phyloP scores from a whole-genome alignment of 768 basidiomycete species.

The Mycena rosella region DNA sequence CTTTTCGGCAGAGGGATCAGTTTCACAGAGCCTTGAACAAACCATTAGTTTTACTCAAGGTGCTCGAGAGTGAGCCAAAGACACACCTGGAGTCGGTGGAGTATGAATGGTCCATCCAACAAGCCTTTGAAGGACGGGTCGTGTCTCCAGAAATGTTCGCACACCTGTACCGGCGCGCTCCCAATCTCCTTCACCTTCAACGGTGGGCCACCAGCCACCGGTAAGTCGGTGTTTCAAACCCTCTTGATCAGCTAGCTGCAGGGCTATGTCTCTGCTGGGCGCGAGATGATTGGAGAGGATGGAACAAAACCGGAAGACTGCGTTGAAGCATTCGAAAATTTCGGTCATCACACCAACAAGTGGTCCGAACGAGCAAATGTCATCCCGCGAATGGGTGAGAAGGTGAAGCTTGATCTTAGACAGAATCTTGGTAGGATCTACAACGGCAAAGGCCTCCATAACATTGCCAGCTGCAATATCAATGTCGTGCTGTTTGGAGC shows the following conservation, averaged over 20 bases:
- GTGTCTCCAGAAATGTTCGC: conserved; percentile 8
- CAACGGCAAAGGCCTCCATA: conserved; percentile 11
- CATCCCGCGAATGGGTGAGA: neutral
- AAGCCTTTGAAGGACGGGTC: conserved; percentile 20
- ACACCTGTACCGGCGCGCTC: conserved; percentile 17
- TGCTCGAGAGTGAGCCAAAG: neutral
- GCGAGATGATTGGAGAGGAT: conserved; percentile 23
- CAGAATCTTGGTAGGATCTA: conserved; percentile 19
- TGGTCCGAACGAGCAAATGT: conserved; percentile 5
- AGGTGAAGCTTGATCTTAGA: conserved; percentile 18
- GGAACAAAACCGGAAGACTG: conserved; percentile 11
- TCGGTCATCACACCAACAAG: conserved; percentile 10
- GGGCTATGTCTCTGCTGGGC: conserved; percentile 21
- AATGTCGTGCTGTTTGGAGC: neutral
- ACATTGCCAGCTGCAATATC: conserved; percentile 13
- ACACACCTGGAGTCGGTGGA: neutral
- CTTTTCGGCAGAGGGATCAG: neutral
- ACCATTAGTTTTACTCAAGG: neutral
- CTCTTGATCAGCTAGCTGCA: conserved; percentile 26
- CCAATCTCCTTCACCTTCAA: neutral
- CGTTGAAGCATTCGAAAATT: conserved; percentile 25
- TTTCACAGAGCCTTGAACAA: conserved; percentile 1
- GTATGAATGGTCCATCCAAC: conserved; percentile 18
- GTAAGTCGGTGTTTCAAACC: no score
- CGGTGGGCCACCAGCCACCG: conserved; percentile 24